phyloP scores from a whole-genome alignment of 2,329 filamentous ascomycete species.

The Exophiala spinifera region DNA sequence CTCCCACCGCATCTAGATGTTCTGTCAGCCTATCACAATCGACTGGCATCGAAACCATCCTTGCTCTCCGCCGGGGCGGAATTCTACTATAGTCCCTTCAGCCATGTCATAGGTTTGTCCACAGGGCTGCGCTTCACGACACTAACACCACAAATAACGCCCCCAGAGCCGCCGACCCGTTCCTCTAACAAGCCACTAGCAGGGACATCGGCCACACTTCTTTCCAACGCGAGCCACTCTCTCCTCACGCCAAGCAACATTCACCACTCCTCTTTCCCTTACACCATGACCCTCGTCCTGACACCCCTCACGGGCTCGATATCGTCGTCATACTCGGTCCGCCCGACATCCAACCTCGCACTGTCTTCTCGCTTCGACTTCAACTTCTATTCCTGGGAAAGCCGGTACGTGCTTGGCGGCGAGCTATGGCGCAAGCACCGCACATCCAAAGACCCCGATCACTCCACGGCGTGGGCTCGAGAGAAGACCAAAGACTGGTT shows the following conservation, averaged over 20 bases:
- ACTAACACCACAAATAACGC: constrained; percentile 42
- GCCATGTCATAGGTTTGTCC: constrained; percentile 89
- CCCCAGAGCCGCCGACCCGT: constrained; percentile 55
- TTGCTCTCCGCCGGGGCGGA: constrained; percentile 89
- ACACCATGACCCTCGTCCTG: constrained; percentile 88
- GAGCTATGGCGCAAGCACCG: constrained; percentile 71
- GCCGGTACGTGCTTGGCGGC: constrained; percentile 83
- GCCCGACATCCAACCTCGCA: constrained; percentile 76
- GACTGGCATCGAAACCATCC: constrained; percentile 43
- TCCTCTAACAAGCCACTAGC: constrained; percentile 22
- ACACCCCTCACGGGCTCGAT: constrained; percentile 95
- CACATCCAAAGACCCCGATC: constrained; percentile 44
- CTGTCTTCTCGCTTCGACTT: constrained; percentile 92
- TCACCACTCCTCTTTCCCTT: constrained; percentile 70
- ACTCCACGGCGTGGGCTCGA: constrained; percentile 45
- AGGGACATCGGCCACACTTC: constrained; percentile 28
- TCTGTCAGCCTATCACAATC: constrained; percentile 15
- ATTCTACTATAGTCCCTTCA: constrained; percentile 90
- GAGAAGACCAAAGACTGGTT: constrained; percentile 36
- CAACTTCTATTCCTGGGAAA: constrained; percentile 98
- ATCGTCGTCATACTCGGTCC: constrained; percentile 85
- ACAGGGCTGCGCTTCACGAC: constrained; percentile 88
- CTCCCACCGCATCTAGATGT: constrained; percentile 36
- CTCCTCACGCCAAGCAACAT: constrained; percentile 30
- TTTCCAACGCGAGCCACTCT: constrained; percentile 24